Conservation (phyloP, 2,329 filamentous ascomycete genomes). For the Sporothrix schenckii region DNA sequence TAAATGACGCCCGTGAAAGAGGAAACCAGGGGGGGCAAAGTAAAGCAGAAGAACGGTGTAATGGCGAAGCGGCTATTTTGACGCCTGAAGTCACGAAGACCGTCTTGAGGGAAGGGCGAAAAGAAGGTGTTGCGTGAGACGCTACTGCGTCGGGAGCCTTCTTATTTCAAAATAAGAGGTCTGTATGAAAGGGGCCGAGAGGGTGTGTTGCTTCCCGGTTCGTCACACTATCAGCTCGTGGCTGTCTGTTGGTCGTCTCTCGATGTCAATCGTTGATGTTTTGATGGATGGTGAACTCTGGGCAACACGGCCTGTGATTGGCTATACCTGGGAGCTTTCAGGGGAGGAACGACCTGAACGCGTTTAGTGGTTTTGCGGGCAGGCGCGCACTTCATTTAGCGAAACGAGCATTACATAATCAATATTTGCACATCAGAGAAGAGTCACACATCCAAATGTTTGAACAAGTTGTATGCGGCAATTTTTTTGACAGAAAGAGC, state of each 20-base stretch:
- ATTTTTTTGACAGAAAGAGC: no score
- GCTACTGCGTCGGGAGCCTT: slow-evolving; percentile 12
- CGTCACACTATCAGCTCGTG: background rate
- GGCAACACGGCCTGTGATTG: slow-evolving; percentile 11
- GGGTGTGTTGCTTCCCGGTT: slow-evolving; percentile 11
- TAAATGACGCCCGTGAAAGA: background rate
- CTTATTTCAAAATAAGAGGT: background rate
- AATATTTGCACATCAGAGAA: no score
- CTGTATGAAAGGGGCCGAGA: background rate
- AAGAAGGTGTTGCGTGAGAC: slow-evolving; percentile 1
- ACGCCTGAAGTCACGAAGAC: background rate
- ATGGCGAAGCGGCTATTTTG: slow-evolving; percentile 5
- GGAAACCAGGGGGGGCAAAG: no score
- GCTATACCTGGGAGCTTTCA: background rate
- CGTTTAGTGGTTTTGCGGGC: slow-evolving; percentile 36
- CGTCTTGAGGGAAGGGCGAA: background rate
- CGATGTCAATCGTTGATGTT: slow-evolving; percentile 23
- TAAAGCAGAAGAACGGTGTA: background rate
- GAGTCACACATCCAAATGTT: no score
- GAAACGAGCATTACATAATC: no score
- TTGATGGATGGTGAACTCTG: slow-evolving; percentile 17
- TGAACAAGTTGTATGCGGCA: no score
- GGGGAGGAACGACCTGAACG: slow-evolving; percentile 5
- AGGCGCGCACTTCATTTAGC: background rate
- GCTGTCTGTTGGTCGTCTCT: background rate